Conservation (phyloP, 2,329 filamentous ascomycete genomes). For the Paracoccidioides brasiliensis region DNA sequence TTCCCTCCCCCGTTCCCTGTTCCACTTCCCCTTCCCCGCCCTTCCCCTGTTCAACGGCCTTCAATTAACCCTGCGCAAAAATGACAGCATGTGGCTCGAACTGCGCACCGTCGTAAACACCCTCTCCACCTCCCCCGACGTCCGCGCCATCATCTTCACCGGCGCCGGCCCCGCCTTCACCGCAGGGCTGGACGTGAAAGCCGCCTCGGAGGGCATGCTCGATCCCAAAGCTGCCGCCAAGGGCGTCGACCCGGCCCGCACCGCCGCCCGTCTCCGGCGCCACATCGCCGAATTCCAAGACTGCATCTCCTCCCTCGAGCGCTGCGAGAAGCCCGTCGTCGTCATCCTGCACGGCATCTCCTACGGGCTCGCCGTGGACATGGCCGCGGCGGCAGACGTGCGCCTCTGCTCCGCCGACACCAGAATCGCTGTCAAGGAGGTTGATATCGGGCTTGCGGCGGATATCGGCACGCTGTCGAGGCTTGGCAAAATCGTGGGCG, state of each 20-base stretch:
- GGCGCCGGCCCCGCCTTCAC: slow-evolving; percentile 80
- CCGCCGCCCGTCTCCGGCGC: slow-evolving; percentile 47
- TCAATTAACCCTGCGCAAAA: background rate
- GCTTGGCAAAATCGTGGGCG: slow-evolving; percentile 35
- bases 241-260: slow-evolving; percentile 48
- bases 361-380: slow-evolving; percentile 64
- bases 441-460: slow-evolving; percentile 38
- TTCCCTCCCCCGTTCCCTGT: slow-evolving; percentile 9
- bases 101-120: slow-evolving; percentile 57
- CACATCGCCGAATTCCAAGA: slow-evolving; percentile 71
- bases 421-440: slow-evolving; percentile 35
- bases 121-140: slow-evolving; percentile 57
- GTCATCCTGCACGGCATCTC: slow-evolving; percentile 66
- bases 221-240: slow-evolving; percentile 15
- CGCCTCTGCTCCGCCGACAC: slow-evolving; percentile 26
- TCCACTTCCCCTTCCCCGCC: too few relatives aligned
- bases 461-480: slow-evolving; percentile 36
- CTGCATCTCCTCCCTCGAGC: slow-evolving; percentile 62
- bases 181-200: slow-evolving; percentile 69
- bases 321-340: slow-evolving; percentile 85
- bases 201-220: slow-evolving; percentile 44
- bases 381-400: slow-evolving; percentile 32
- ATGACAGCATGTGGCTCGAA: slow-evolving; percentile 65
- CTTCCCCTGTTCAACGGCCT: background rate
- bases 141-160: slow-evolving; percentile 67